These are phyloP conservation scores for Fraxinus baroniana DNA, from an alignment of 305 asterid genomes.

Conservation along the genomic window DNA sequence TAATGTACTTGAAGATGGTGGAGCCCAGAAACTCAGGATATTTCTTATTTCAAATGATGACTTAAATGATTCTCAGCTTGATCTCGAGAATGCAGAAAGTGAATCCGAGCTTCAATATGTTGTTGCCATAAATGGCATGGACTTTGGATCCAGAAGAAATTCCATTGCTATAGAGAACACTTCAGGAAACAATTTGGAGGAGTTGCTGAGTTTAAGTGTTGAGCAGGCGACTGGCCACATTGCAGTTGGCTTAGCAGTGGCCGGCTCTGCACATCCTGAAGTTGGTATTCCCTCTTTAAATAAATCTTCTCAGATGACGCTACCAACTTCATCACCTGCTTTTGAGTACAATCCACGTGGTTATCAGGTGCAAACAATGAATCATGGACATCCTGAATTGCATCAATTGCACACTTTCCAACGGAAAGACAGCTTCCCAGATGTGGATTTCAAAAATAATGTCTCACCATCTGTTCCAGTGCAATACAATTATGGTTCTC, in stretches of 20 bases:
- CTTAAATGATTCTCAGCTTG: conserved; percentile 67
- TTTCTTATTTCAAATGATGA: conserved; percentile 68
- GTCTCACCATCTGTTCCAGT: conserved; percentile 29
- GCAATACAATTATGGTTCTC: conserved; percentile 44
- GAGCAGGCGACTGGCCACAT: conserved; percentile 46
- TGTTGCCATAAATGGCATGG: conserved; percentile 84
- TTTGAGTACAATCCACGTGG: conserved; percentile 43
- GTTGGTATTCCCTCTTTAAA: conserved; percentile 37
- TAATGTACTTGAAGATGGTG: conserved; percentile 53
- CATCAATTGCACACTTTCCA: conserved; percentile 42
- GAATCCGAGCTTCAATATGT: conserved; percentile 73
- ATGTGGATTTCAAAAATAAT: conserved; percentile 33
- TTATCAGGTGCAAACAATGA: conserved; percentile 39
- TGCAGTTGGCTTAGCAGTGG: conserved; percentile 35
- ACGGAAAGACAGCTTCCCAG: conserved; percentile 34
- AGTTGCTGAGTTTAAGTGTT: conserved; percentile 50
- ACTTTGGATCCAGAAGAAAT: conserved; percentile 65
- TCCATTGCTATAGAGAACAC: conserved; percentile 52
- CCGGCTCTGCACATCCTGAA: conserved; percentile 33
- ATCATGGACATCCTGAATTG: conserved; percentile 51
- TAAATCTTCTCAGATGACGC: conserved; percentile 45
- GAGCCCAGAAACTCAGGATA: conserved; percentile 69
- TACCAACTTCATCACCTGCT: conserved; percentile 43
- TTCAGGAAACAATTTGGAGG: conserved; percentile 65
- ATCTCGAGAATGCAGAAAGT: conserved; percentile 53